Evolutionary conservation across 2,329 filamentous ascomycete genomes (phyloP), one percentile per base, ranked within the genome.

Genomic region (Moelleriella libera): DNA sequence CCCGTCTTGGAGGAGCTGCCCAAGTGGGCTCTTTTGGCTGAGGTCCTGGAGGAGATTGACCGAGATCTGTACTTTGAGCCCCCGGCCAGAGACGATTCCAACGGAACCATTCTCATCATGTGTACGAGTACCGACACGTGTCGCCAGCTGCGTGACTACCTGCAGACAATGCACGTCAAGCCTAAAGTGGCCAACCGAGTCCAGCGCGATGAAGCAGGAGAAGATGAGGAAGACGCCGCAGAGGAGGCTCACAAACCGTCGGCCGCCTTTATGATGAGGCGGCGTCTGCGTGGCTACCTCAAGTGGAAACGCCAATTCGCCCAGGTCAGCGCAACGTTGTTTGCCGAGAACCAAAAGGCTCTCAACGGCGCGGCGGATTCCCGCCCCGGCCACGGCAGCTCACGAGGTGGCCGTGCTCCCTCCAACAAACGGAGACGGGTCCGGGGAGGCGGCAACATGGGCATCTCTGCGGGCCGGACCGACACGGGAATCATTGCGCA

Each of bases 21-120:
- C 3, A 98, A 98, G 61, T 98, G 92, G 92, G 73, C 74, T 30
- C 71, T 95, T 12, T 70, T 98, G 14, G 83, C 87, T n/a, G 88
- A 96, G 48, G 82, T 96, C 1, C 68, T 98, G 5, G 83, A 90
- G 52, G 92, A 98, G 64, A 95, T 98, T 55, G 92, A 97, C 58
- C 79, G 83, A 47, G 89, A 95, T 58, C 73, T 88, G 12, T 92
- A 94, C 61, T 83, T 94, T 58, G 89, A 94, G 52, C 84, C 87
- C 5, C 68, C 72, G 7, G 67, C 74, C n/a, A 74, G 78, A 48
- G 88, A 92, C 61, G 86, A 88, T 57, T 94, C 88, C 0, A 94
- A 88, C 59, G 85, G 86, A n/a, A 87, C 86, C 2, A 88, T 95
- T 45, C 69, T 98, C 34, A 87, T 98, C 61, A 97, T 98, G 92